phyloP scores from a whole-genome alignment of 2,329 filamentous ascomycete species.

The Fusarium sp. region DNA sequence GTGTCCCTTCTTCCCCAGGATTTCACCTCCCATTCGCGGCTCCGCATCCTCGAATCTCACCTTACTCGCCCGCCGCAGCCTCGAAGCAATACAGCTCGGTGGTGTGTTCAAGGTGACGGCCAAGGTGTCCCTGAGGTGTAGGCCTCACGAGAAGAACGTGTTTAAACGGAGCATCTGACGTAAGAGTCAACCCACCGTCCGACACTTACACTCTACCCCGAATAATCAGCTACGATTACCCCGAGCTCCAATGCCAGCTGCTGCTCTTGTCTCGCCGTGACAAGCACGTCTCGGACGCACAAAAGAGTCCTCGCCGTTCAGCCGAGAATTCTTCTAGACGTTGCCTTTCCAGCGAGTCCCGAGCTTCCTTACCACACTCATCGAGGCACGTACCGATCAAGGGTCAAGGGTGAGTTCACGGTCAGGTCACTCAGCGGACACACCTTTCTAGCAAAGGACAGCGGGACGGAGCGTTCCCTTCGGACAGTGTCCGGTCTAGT shows the following conservation, averaged over 20 bases:
- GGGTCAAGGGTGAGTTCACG: slow-evolving; percentile 6
- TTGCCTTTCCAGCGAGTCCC: background rate
- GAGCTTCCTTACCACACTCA: background rate
- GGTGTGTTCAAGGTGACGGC: slow-evolving; percentile 8
- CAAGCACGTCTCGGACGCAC: background rate
- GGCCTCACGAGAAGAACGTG: slow-evolving; percentile 23
- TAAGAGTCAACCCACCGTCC: slow-evolving; percentile 29
- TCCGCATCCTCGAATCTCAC: slow-evolving; percentile 6
- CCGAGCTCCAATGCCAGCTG: background rate
- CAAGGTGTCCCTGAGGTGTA: slow-evolving; percentile 5
- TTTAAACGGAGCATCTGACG: slow-evolving; percentile 32
- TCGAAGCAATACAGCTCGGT: background rate
- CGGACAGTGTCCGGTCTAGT: slow-evolving; percentile 16
- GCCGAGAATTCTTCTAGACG: background rate
- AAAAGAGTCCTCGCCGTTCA: background rate
- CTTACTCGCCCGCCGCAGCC: background rate
- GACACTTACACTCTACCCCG: slow-evolving; percentile 7
- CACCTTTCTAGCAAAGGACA: background rate
- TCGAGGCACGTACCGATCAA: background rate
- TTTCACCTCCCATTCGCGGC: slow-evolving; percentile 3
- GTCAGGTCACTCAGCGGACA: slow-evolving; percentile 9
- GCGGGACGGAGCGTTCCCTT: slow-evolving; percentile 22
- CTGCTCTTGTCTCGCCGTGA: background rate
- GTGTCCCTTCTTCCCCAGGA: background rate
- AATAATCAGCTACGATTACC: slow-evolving; percentile 14